A percentile compares a stretch with the other conserved stretches of the same genome.
These are phyloP conservation scores for Aureobasidium lini DNA, from an alignment of 2,329 filamentous ascomycete species.

Conservation along the genomic window DNA sequence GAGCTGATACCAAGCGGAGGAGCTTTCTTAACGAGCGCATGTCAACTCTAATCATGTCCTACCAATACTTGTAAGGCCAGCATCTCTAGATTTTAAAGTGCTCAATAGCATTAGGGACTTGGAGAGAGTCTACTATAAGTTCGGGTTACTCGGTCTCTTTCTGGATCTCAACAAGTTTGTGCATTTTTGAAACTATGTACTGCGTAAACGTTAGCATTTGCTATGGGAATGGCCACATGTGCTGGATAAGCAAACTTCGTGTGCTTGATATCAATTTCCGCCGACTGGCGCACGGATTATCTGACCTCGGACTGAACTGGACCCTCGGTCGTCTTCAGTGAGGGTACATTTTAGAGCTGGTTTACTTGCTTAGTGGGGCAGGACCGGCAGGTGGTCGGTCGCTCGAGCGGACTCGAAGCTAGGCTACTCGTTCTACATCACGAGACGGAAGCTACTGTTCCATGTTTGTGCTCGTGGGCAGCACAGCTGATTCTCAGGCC, in stretches of 20 bases:
- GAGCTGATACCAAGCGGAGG: not conserved
- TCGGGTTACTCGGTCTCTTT: no score
- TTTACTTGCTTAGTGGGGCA: not conserved
- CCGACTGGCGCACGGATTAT: not conserved
- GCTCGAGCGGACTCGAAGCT: conserved; percentile 6
- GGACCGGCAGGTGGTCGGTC: not conserved
- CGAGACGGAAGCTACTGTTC: not conserved
- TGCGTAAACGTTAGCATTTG: no score
- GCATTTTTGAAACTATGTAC: no score
- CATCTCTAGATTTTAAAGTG: no score
- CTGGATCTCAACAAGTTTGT: no score
- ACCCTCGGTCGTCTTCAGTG: not conserved
- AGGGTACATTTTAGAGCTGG: not conserved
- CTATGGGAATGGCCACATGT: not conserved
- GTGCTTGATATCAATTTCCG: not conserved
- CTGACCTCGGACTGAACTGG: not conserved
- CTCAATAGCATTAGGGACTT: no score
- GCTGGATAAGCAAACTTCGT: no score
- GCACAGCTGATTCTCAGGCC: conserved; percentile 8
- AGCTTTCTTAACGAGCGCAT: not conserved
- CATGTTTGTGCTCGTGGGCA: conserved; percentile 1
- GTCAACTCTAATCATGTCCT: no score
- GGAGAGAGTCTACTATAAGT: no score
- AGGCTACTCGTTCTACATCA: not conserved
- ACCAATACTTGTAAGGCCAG: no score